These are phyloP conservation scores for Hygrocybe coccinea DNA, from an alignment of 768 basidiomycete species.

Conservation along the genomic window DNA sequence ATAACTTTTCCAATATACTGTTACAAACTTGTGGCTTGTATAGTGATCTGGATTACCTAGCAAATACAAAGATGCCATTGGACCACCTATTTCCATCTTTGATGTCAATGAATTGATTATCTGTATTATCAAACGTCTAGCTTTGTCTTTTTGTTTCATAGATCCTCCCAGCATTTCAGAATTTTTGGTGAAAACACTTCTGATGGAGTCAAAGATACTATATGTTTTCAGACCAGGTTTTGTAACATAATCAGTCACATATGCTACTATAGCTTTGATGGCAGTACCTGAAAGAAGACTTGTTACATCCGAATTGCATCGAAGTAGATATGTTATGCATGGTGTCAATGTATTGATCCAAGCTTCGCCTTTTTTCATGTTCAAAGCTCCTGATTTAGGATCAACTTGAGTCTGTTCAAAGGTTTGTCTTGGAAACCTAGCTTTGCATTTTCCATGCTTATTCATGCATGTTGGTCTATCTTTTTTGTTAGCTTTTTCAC, in stretches of 20 bases:
- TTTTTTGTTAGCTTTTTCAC: background rate
- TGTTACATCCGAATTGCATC: constrained; percentile 14
- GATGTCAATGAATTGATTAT: background rate
- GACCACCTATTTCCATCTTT: constrained; percentile 3
- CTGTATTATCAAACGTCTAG: background rate
- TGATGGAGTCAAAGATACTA: constrained; percentile 21
- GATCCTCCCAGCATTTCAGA: constrained; percentile 5
- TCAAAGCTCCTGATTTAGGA: constrained; percentile 5
- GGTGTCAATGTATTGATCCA: constrained; percentile 26
- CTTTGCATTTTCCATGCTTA: constrained; percentile 14
- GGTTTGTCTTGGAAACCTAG: constrained; percentile 21
- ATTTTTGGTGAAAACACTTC: background rate
- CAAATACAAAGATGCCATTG: background rate
- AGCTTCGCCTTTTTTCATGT: constrained; percentile 21
- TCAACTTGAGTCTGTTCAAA: constrained; percentile 18
- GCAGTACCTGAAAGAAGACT: constrained; percentile 24
- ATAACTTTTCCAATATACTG: constrained; percentile 9
- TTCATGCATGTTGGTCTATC: constrained; percentile 10
- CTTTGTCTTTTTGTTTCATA: background rate
- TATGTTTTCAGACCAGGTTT: constrained; percentile 24
- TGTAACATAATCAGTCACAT: constrained; percentile 29
- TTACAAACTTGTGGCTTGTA: background rate
- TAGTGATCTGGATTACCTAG: constrained; percentile 1
- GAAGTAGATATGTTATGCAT: constrained; percentile 8
- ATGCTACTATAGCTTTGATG: constrained; percentile 22